Percentiles rank a stretch among this genome's conserved stretches.
Conservation (phyloP, 2,329 filamentous ascomycete species). For the Penicillium sp. region DNA sequence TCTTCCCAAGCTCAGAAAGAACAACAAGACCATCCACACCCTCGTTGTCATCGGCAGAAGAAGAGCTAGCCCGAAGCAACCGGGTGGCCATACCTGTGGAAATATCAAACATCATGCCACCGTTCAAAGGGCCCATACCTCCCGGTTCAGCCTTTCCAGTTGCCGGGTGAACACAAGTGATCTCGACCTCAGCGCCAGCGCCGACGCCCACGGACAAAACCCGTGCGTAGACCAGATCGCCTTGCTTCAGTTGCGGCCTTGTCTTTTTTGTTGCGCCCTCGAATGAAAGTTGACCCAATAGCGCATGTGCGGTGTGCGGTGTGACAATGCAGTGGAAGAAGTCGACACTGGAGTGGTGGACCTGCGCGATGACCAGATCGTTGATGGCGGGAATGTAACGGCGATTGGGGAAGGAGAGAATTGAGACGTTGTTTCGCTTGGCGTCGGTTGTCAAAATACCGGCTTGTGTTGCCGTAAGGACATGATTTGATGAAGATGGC, state of each 20-base stretch:
- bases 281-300: conserved; percentile 87
- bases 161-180: conserved; percentile 82
- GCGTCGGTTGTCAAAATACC: conserved; percentile 40
- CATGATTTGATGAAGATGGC: conserved; percentile 54
- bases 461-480: conserved; percentile 36
- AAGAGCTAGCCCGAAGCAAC: conserved; percentile 54
- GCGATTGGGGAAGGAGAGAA: conserved; percentile 38
- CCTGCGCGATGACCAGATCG: conserved; percentile 85
- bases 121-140: conserved; percentile 78
- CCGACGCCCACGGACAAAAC: conserved; percentile 75
- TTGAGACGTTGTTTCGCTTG: conserved; percentile 40
- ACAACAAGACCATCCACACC: conserved; percentile 68
- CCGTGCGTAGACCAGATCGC: conserved; percentile 85
- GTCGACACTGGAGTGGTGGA: conserved; percentile 74
- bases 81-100: conserved; percentile 80
- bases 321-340: conserved; percentile 78
- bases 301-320: conserved; percentile 60
- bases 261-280: conserved; percentile 92
- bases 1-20: conserved; percentile 78
- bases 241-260: conserved; percentile 71
- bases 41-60: conserved; percentile 31
- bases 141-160: conserved; percentile 88
- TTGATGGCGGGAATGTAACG: conserved; percentile 78
- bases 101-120: conserved; percentile 83
- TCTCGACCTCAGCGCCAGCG: conserved; percentile 81